A percentile compares a stretch with the other conserved stretches of the same genome.
Conservation (phyloP, 768 basidiomycete species). For the Psilocybe sp. region DNA sequence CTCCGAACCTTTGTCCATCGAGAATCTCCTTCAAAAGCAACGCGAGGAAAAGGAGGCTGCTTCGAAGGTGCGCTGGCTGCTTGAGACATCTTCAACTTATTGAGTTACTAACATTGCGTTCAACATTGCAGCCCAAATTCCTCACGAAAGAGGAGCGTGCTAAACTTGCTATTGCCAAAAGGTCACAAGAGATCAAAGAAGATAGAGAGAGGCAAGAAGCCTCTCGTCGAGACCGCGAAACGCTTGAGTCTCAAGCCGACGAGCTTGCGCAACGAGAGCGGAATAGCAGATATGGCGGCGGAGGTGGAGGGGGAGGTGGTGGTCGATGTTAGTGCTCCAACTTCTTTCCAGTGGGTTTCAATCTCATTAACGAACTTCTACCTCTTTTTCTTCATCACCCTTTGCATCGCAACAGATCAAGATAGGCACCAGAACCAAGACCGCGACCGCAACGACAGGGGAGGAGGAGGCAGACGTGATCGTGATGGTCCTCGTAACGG, state of each 20-base stretch:
- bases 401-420: slow-evolving; percentile 37
- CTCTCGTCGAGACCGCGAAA: slow-evolving; percentile 58
- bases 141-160: slow-evolving; percentile 91
- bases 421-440: slow-evolving; percentile 51
- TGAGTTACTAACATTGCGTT: not conserved
- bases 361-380: slow-evolving; percentile 11
- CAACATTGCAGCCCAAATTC: slow-evolving; percentile 76
- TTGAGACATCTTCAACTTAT: not conserved
- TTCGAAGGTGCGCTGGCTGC: slow-evolving; percentile 59
- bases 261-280: slow-evolving; percentile 53
- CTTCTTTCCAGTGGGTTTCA: slow-evolving; percentile 15
- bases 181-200: slow-evolving; percentile 77
- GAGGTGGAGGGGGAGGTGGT: slow-evolving; percentile 41
- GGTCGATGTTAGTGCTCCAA: slow-evolving; percentile 35
- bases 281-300: slow-evolving; percentile 35
- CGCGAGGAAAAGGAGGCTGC: slow-evolving; percentile 86
- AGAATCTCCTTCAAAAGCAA: slow-evolving; percentile 83
- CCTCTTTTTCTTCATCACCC: slow-evolving; percentile 10
- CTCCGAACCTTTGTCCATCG: slow-evolving; percentile 83
- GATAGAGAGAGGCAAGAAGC: slow-evolving; percentile 67
- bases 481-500: slow-evolving; percentile 37
- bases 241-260: slow-evolving; percentile 75
- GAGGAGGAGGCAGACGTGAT: slow-evolving; percentile 38
- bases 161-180: slow-evolving; percentile 82
- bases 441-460: slow-evolving; percentile 30